Conservation (phyloP, 768 basidiomycete species). For the Amanita subjunquillea region DNA sequence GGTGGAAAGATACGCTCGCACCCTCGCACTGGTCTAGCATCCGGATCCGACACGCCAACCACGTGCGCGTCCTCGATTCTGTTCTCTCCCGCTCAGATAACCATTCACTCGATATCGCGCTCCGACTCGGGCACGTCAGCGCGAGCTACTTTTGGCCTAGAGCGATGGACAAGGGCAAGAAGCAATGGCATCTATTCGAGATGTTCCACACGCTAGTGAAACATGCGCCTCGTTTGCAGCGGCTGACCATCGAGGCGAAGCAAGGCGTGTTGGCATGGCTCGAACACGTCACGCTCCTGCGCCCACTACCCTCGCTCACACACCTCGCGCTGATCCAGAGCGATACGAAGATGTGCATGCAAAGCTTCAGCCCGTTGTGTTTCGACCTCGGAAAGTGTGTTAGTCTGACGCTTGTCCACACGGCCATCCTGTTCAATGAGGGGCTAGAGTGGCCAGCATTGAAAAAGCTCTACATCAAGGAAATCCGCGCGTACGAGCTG, state of each 20-base stretch:
- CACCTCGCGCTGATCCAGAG: conserved; percentile 3
- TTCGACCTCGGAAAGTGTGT: conserved; percentile 1
- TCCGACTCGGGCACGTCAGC: conserved; percentile 1
- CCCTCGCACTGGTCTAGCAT: conserved; percentile 3
- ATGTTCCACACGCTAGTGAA: background rate
- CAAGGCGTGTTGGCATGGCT: background rate
- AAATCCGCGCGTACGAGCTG: conserved; percentile 1
- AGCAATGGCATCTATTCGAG: background rate
- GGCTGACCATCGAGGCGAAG: conserved; percentile 1
- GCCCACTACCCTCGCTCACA: background rate
- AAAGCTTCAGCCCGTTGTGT: background rate
- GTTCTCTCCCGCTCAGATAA: background rate
- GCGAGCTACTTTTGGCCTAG: background rate
- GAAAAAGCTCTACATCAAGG: background rate
- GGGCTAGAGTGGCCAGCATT: background rate
- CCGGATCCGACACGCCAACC: conserved; percentile 4
- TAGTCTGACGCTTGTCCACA: background rate
- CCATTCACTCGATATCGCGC: background rate
- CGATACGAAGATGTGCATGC: background rate
- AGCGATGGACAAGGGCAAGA: background rate
- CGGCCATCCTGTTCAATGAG: background rate
- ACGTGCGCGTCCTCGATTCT: background rate
- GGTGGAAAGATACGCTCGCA: background rate
- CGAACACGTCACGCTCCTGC: background rate
- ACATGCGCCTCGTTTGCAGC: too few relatives aligned